Percentiles rank a stretch among this genome's conserved stretches.
Conservation (phyloP, 2,329 filamentous ascomycete genomes). For the Phaeoacremonium minimum region DNA sequence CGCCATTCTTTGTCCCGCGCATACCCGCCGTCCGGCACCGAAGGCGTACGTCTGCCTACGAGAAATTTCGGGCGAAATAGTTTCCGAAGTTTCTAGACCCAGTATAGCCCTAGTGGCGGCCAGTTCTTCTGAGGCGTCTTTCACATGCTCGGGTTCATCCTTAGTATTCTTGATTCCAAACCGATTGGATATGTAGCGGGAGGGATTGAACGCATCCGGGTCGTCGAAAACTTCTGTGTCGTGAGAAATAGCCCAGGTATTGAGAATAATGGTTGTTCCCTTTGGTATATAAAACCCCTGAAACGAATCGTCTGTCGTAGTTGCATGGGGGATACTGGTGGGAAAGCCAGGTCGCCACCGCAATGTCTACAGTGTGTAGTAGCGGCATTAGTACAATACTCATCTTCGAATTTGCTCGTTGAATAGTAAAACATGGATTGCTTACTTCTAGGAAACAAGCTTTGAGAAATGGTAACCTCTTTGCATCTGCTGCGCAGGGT, state of each 20-base stretch:
- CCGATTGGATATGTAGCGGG: conserved; percentile 9
- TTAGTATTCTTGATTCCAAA: conserved; percentile 7
- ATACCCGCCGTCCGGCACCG: conserved; percentile 6
- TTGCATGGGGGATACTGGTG: conserved; percentile 8
- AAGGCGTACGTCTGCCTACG: conserved; percentile 6
- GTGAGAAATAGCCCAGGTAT: conserved; percentile 11
- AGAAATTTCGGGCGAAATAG: too few species aligned
- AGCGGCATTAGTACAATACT: too few species aligned
- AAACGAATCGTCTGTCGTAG: conserved; percentile 10
- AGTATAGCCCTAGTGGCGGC: too few species aligned
- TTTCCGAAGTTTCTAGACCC: too few species aligned
- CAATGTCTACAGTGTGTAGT: too few species aligned
- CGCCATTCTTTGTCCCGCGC: conserved; percentile 5
- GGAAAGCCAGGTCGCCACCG: conserved; percentile 13
- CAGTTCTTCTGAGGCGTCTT: too few species aligned
- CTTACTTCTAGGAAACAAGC: conserved; percentile 13
- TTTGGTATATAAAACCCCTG: conserved; percentile 9
- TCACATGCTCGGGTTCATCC: background rate
- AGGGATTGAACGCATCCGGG: conserved; percentile 10
- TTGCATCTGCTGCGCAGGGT: conserved; percentile 6
- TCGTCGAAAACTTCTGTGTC: conserved; percentile 10
- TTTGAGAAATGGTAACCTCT: conserved; percentile 10
- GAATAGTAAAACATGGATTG: background rate
- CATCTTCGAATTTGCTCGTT: too few species aligned
- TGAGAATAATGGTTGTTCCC: conserved; percentile 9